Conservation (phyloP, 2,329 filamentous ascomycete species). For the Neodidymelliopsis sp. region DNA sequence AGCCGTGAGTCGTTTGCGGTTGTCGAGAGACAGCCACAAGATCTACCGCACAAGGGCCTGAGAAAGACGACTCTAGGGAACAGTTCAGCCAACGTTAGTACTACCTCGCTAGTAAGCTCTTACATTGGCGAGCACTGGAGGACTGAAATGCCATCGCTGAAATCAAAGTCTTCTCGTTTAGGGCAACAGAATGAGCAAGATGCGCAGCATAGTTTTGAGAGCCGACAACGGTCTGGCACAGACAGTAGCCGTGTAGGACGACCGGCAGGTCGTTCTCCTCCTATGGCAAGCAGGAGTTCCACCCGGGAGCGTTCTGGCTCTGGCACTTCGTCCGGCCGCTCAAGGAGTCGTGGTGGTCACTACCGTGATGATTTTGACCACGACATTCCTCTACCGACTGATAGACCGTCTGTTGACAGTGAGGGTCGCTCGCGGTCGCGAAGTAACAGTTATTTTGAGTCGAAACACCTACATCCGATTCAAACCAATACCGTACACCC, state of each 20-base stretch:
- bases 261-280: constrained; percentile 45
- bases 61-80: constrained; percentile 68
- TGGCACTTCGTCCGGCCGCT: constrained; percentile 60
- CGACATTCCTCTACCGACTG: constrained; percentile 38
- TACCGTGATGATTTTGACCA: constrained; percentile 61
- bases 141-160: constrained; percentile 35
- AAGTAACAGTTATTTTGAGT: constrained; percentile 51
- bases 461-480: constrained; percentile 48
- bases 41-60: constrained; percentile 62
- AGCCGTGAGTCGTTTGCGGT: constrained; percentile 71
- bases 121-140: constrained; percentile 36
- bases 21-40: constrained; percentile 46
- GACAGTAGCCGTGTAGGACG: constrained; percentile 41
- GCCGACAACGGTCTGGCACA: constrained; percentile 43
- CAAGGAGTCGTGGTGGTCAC: constrained; percentile 59
- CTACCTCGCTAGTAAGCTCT: constrained; percentile 39
- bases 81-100: constrained; percentile 48
- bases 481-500: constrained; percentile 41
- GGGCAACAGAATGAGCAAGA: constrained; percentile 47
- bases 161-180: constrained; percentile 42
- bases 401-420: constrained; percentile 38
- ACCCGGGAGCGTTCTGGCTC: constrained; percentile 64
- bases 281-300: constrained; percentile 50
- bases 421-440: constrained; percentile 41
- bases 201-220: constrained; percentile 41